Percentiles rank a stretch among this genome's conserved stretches.
These are phyloP conservation scores for Corymbia calophylla DNA, from an alignment of 441 rosid genomes.

Conservation along the genomic window DNA sequence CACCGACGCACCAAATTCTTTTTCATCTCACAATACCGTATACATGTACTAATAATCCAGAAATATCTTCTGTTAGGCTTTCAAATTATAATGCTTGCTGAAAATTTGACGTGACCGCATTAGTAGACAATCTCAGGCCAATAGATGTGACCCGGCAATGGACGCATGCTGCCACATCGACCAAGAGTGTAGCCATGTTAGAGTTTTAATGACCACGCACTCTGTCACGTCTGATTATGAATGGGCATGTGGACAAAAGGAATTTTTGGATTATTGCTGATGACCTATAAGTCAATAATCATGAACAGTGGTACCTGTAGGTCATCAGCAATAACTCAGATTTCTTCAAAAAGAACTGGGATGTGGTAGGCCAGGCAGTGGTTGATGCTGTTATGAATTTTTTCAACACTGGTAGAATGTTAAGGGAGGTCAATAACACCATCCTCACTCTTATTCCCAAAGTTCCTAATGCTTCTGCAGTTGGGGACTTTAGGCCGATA, in stretches of 20 bases:
- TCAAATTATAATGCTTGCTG: background rate
- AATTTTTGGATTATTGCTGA: background rate
- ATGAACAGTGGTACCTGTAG: too few species aligned
- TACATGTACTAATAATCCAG: background rate
- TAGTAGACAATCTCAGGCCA: background rate
- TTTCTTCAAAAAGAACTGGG: too few species aligned
- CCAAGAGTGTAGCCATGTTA: background rate
- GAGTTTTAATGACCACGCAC: background rate
- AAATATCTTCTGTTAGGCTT: background rate
- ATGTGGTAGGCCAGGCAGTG: too few species aligned
- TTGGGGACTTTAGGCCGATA: too few species aligned
- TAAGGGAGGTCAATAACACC: too few species aligned
- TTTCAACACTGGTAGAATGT: too few species aligned
- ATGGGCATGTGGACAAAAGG: background rate
- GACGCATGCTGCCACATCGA: fast-evolving
- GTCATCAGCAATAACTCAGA: too few species aligned
- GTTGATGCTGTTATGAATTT: too few species aligned
- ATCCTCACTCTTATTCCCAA: too few species aligned
- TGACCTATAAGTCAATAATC: too few species aligned
- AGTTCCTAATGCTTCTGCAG: too few species aligned
- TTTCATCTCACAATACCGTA: fast-evolving
- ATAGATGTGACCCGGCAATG: background rate
- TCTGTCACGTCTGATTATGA: fast-evolving
- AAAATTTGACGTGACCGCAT: background rate
- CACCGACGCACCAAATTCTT: background rate